Base-by-base conservation (phyloP, 768 basidiomycete species). In the Amanita thiersii region DNA sequence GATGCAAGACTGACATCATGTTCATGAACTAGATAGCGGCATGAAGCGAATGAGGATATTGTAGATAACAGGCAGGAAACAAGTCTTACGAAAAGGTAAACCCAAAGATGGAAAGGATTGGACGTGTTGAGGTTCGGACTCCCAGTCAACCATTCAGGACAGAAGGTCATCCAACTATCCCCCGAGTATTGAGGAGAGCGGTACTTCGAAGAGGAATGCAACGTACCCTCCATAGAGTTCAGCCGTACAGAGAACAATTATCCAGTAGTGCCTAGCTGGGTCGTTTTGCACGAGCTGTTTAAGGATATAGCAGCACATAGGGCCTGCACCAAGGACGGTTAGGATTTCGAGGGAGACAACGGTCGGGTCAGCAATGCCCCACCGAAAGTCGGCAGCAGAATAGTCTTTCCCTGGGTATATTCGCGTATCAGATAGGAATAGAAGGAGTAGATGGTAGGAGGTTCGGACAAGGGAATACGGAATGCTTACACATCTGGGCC, bases 91-190 rank as follows among this genome's bases (percentile, higher is more conserved):
- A 80, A 54, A 30, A 89, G 78, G 61, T 89, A 87, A 7, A 88
- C 78, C 85, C 85, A 90, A 39, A 87, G 68, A 53, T 79, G 73
- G 26, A 88, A 60, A 19, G 66, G 62, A 50, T 86, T 85, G 5
- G 80, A 81, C 0, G 75, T 85, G 52, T 83, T 70, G 40, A 90
- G 60, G 56, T 71, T 84, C 0, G 79, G 76, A 52, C 75, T 83
- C 14, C 83, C 85, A 1, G 73, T 79, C 36, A 90, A 62, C 86
- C 86, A 89, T 60, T 89, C 87, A 1, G 87, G 87, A 53, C 79
- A 81, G 61, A 90, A 90, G 2, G 86, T 90, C 87, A 90, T 88
- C 79, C 79, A 88, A 21, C 79, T 81, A 46, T 24, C 25, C 14
- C 21, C 11, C 25, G 17, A 31, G 17, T 33, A 14, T 25, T n/a